Conservation (phyloP, 2,329 filamentous ascomycete species). For the Trichoderma breve region DNA sequence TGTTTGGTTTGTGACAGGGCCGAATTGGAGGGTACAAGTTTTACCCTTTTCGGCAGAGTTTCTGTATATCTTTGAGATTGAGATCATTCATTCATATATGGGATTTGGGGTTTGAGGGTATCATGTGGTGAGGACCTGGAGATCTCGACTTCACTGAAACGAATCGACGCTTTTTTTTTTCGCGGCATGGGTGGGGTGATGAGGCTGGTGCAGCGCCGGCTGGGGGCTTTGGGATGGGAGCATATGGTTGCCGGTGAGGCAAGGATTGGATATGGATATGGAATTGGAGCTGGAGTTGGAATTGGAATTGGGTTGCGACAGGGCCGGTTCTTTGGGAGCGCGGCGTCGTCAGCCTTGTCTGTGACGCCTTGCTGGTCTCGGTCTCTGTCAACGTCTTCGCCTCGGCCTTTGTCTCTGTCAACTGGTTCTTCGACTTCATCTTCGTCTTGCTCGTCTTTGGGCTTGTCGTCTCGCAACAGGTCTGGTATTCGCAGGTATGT, state of each 20-base stretch:
- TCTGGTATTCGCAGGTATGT: conserved; percentile 5
- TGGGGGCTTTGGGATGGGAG: not conserved
- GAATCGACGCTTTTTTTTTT: not conserved
- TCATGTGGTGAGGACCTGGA: not conserved
- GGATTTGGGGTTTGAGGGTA: not conserved
- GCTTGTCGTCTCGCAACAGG: not conserved
- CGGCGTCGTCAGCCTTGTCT: not conserved
- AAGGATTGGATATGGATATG: not conserved
- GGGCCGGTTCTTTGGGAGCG: not conserved
- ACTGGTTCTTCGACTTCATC: not conserved
- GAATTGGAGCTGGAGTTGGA: not conserved
- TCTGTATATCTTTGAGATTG: not conserved
- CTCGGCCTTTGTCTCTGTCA: not conserved
- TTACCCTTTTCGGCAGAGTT: not conserved
- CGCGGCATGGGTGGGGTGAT: not conserved
- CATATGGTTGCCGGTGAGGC: not conserved
- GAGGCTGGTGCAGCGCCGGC: not conserved
- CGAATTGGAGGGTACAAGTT: not conserved
- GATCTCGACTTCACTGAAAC: not conserved
- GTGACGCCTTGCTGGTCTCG: not conserved
- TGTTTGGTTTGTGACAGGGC: not conserved
- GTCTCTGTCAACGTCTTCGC: not conserved
- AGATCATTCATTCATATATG: not conserved
- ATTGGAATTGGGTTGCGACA: not conserved
- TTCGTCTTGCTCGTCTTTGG: not conserved